phyloP scores from a whole-genome alignment of 306 rosid genomes.

The Ormosia semicastrata region DNA sequence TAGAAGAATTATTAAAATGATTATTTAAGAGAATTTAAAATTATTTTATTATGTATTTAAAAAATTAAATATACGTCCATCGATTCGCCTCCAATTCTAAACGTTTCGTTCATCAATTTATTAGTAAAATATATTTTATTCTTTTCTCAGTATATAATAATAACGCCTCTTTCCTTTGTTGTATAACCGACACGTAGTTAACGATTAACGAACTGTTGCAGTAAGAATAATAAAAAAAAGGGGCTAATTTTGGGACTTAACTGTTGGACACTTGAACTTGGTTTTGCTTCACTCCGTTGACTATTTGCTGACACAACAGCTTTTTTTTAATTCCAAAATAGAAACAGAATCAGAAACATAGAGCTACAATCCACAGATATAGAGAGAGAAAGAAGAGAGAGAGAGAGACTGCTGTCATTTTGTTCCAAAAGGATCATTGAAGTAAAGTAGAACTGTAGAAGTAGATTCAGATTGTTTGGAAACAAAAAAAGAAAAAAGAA shows the following conservation, averaged over 20 bases:
- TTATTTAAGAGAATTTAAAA: too few species aligned
- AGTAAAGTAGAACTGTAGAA: background rate
- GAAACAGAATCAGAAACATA: background rate
- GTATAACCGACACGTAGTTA: background rate
- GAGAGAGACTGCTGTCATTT: conserved; percentile 28
- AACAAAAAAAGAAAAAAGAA: background rate
- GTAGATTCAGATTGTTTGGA: conserved; percentile 21
- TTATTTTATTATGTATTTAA: too few species aligned
- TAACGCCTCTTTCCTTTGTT: background rate
- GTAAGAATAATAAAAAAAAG: background rate
- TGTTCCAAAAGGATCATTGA: conserved; percentile 25
- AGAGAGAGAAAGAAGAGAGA: conserved; percentile 30
- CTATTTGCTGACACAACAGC: conserved; percentile 13
- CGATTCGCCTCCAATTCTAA: too few species aligned
- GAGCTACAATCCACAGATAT: conserved; percentile 9
- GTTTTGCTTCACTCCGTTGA: conserved; percentile 26
- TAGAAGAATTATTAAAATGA: too few species aligned
- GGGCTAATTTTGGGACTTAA: conserved; percentile 11
- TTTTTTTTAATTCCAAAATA: conserved; percentile 6
- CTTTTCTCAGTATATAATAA: background rate
- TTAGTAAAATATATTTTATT: too few species aligned
- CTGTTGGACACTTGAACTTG: background rate
- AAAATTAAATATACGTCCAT: too few species aligned
- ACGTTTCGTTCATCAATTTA: too few species aligned
- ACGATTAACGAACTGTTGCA: conserved; percentile 30